Evolutionary conservation across 2,329 filamentous ascomycete genomes (phyloP).

Genomic region (Plectosphaerella sp.): DNA sequence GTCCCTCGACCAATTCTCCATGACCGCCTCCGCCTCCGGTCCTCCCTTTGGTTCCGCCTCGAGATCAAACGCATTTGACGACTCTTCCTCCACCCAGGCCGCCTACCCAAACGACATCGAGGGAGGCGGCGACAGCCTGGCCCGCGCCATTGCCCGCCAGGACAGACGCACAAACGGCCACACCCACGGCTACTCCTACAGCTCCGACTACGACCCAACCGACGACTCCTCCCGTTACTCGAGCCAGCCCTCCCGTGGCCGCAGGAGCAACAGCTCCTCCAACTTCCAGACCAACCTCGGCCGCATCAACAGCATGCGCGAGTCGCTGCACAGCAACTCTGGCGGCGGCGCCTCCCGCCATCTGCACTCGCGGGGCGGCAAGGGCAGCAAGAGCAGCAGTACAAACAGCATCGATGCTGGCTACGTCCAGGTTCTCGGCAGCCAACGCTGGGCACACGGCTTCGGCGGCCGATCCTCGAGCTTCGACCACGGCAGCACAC

Average conservation of each 20-base stretch:
- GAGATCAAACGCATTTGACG: slow-evolving; percentile 6
- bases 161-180: slow-evolving; percentile 12
- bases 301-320: slow-evolving; percentile 60
- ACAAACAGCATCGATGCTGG: slow-evolving; percentile 63
- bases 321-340: slow-evolving; percentile 25
- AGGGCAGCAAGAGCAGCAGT: slow-evolving; percentile 72
- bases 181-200: slow-evolving; percentile 51
- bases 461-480: slow-evolving; percentile 61
- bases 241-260: slow-evolving; percentile 49
- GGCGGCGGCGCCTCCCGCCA: slow-evolving; percentile 19
- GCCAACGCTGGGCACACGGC: slow-evolving; percentile 53
- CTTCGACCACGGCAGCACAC: slow-evolving; percentile 60
- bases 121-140: slow-evolving; percentile 3
- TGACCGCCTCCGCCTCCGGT: slow-evolving; percentile 17
- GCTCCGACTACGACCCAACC: slow-evolving; percentile 54
- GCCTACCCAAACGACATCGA: slow-evolving; percentile 10
- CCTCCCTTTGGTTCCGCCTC: background rate
- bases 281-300: slow-evolving; percentile 59
- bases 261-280: slow-evolving; percentile 77
- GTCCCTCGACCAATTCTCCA: slow-evolving; percentile 80
- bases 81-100: slow-evolving; percentile 4
- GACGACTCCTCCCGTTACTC: slow-evolving; percentile 52
- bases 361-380: slow-evolving; percentile 52
- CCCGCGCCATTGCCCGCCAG: slow-evolving; percentile 12
- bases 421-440: slow-evolving; percentile 52